Conservation (phyloP, 805 yeast genomes). For the Saccharomycopsis capsularis region DNA sequence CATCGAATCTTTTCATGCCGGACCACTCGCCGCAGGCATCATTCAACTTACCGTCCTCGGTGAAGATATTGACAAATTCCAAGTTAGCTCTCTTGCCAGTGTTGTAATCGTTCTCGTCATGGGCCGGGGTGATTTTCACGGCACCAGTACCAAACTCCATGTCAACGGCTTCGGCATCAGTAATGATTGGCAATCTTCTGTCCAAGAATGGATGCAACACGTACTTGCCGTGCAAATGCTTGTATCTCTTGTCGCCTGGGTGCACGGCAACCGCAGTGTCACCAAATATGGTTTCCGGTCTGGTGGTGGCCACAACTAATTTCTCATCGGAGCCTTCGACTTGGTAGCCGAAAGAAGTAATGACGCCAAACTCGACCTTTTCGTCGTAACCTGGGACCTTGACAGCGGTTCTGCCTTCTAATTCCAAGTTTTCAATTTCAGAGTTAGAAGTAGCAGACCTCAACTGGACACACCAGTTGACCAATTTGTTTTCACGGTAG, state of each 20-base stretch:
- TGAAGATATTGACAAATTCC: slow-evolving; percentile 82
- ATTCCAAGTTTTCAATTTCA: slow-evolving; percentile 90
- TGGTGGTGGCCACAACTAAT: slow-evolving; percentile 90
- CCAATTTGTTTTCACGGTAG: slow-evolving; percentile 87
- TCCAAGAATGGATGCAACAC: slow-evolving; percentile 86
- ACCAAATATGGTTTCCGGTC: slow-evolving; percentile 98
- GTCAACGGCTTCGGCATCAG: slow-evolving; percentile 91
- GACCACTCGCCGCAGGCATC: slow-evolving; percentile 90
- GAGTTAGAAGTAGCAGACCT: slow-evolving; percentile 94
- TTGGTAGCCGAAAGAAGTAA: slow-evolving; percentile 91
- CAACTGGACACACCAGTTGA: slow-evolving; percentile 93
- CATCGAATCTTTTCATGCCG: slow-evolving; percentile 92
- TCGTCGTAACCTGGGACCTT: slow-evolving; percentile 87
- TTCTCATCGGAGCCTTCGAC: slow-evolving; percentile 75
- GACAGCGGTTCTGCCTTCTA: slow-evolving; percentile 72
- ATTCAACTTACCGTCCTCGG: slow-evolving; percentile 87
- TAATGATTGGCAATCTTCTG: slow-evolving; percentile 77
- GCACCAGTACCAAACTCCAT: slow-evolving; percentile 99
- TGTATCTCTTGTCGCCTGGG: slow-evolving; percentile 90
- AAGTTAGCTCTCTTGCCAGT: slow-evolving; percentile 92
- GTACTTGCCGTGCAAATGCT: slow-evolving; percentile 88
- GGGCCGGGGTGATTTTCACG: slow-evolving; percentile 97
- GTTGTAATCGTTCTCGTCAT: slow-evolving; percentile 92
- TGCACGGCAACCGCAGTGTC: slow-evolving; percentile 98
- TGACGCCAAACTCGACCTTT: slow-evolving; percentile 90